These are phyloP conservation scores for Raffaelea ambrosiae DNA, from an alignment of 2,329 filamentous ascomycete species.

Conservation along the genomic window DNA sequence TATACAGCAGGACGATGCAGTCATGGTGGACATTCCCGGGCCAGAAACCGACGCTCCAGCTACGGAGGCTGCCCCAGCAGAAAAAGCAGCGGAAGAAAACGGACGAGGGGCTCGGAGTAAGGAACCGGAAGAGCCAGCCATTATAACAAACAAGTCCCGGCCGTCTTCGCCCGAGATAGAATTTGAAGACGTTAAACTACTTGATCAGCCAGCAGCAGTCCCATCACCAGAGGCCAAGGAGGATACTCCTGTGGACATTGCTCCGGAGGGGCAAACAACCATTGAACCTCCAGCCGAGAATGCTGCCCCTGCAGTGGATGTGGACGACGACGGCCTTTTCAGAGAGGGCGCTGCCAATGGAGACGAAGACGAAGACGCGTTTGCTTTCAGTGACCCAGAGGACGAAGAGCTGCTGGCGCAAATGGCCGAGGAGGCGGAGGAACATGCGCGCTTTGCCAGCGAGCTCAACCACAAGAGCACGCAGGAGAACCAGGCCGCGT, in stretches of 20 bases:
- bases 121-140: background rate
- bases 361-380: constrained; percentile 42
- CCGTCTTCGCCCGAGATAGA: constrained; percentile 17
- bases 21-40: no score
- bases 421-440: constrained; percentile 83
- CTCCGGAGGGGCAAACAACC: no score
- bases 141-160: no score
- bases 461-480: constrained; percentile 70
- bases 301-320: no score
- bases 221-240: no score
- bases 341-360: background rate
- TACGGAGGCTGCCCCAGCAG: background rate
- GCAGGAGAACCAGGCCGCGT: constrained; percentile 64
- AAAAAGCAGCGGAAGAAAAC: background rate
- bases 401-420: constrained; percentile 83
- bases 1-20: no score
- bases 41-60: background rate
- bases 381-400: constrained; percentile 76
- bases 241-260: no score
- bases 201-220: no score
- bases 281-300: no score
- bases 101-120: background rate
- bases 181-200: constrained; percentile 27
- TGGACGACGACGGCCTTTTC: no score
- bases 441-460: constrained; percentile 87